phyloP scores from a whole-genome alignment of 106 monocot species.

The Iris macrosiphon region DNA sequence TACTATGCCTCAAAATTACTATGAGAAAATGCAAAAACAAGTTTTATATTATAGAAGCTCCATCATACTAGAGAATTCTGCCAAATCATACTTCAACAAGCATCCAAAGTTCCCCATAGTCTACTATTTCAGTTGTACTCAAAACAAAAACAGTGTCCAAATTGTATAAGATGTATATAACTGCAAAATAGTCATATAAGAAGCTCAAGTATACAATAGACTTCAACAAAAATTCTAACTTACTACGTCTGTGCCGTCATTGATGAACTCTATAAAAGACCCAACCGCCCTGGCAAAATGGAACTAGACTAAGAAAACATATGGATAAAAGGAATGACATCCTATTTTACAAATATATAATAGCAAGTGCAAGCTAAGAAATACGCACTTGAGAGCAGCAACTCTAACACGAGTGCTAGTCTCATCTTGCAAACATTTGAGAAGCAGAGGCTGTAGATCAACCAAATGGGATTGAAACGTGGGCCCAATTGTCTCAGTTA shows the following conservation, averaged over 20 bases:
- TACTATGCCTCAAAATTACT: not conserved
- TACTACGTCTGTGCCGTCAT: conserved; percentile 82
- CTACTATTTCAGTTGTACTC: not conserved
- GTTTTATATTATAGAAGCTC: not conserved
- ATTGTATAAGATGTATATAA: not conserved
- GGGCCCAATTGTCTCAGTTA: conserved; percentile 83
- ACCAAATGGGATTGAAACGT: conserved; percentile 81
- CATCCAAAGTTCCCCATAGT: not conserved
- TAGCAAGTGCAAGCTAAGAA: conserved; percentile 4
- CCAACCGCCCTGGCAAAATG: conserved; percentile 87
- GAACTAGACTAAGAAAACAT: too few relatives aligned
- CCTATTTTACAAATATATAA: not conserved
- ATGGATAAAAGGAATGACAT: not conserved
- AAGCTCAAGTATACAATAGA: too few relatives aligned
- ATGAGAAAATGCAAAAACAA: not conserved
- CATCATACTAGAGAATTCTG: not conserved
- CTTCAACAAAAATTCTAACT: conserved; percentile 18
- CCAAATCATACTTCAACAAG: too few relatives aligned
- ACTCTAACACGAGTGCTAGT: conserved; percentile 83
- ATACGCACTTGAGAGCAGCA: conserved; percentile 92
- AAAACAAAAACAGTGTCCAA: not conserved
- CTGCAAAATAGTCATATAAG: too few relatives aligned
- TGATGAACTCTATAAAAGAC: conserved; percentile 91
- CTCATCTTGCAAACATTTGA: conserved; percentile 96
- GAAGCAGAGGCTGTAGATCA: conserved; percentile 70